These are phyloP conservation scores for Simmondsia chinensis DNA, from an alignment of 148 eudicot species.

Conservation along the genomic window DNA sequence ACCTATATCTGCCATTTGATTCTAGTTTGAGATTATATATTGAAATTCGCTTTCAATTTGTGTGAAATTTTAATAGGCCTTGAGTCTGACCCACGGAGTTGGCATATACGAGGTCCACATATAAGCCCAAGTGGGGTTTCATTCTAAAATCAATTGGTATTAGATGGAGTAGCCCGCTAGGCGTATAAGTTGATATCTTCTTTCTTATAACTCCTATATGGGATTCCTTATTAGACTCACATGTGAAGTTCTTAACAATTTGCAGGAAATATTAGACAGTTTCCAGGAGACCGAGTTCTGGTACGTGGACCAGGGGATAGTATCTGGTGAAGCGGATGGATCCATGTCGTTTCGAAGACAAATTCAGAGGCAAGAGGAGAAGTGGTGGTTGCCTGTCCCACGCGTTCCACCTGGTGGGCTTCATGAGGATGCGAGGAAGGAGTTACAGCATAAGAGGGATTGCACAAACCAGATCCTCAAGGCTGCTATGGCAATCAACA, in stretches of 20 bases:
- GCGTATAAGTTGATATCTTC: too few relatives aligned
- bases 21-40: neutral
- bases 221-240: too few relatives aligned
- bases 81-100: too few relatives aligned
- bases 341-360: constrained; percentile 37
- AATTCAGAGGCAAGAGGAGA: constrained; percentile 46
- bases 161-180: too few relatives aligned
- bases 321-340: constrained; percentile 35
- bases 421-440: constrained; percentile 36
- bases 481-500: constrained; percentile 64
- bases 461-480: constrained; percentile 57
- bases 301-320: constrained; percentile 59
- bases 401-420: constrained; percentile 56
- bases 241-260: too few relatives aligned
- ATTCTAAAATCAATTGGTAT: too few relatives aligned
- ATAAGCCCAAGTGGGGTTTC: too few relatives aligned
- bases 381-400: constrained; percentile 80
- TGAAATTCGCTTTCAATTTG: too few relatives aligned
- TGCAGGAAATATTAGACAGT: constrained; percentile 48
- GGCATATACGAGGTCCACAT: too few relatives aligned
- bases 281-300: constrained; percentile 53
- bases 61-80: too few relatives aligned
- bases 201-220: too few relatives aligned
- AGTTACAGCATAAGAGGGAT: constrained; percentile 47
- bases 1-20: neutral